phyloP scores from a whole-genome alignment of 805 yeast genomes.

The Candida maris region DNA sequence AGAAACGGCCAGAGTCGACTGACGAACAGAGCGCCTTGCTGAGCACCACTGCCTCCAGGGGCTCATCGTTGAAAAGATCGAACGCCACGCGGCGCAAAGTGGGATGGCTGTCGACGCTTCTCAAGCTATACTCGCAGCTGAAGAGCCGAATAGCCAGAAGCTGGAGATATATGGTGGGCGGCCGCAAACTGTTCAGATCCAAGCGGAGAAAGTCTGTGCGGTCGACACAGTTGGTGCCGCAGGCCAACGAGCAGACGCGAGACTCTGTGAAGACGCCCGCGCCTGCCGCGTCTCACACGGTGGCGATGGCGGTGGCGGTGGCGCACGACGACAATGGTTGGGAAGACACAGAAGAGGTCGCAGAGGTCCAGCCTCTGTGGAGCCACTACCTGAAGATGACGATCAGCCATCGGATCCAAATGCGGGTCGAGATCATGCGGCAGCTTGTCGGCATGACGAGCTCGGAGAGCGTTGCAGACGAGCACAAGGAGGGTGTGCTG shows the following conservation, averaged over 20 bases:
- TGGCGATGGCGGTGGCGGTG: neutral
- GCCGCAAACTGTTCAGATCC: conserved; percentile 2
- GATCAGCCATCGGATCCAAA: conserved; percentile 25
- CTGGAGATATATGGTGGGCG: conserved; percentile 19
- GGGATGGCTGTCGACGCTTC: conserved; percentile 26
- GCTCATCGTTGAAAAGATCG: conserved; percentile 24
- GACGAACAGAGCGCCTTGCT: conserved; percentile 1
- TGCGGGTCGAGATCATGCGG: conserved; percentile 25
- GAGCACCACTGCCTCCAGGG: neutral
- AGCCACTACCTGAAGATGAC: conserved; percentile 24
- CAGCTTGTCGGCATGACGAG: conserved; percentile 2
- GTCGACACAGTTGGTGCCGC: too few relatives aligned
- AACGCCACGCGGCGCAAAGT: conserved; percentile 31
- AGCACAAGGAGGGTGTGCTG: neutral
- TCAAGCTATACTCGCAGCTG: conserved; percentile 10
- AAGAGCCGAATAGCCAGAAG: conserved; percentile 12
- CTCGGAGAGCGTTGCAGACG: neutral
- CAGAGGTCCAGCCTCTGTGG: conserved; percentile 25
- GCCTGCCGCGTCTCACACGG: neutral
- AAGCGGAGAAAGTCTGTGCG: too few relatives aligned
- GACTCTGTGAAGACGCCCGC: neutral
- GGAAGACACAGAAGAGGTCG: conserved; percentile 5
- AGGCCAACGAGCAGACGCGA: neutral
- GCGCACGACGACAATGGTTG: neutral
- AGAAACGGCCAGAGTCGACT: neutral